Conservation (phyloP, 768 basidiomycete genomes). For the Pulveroboletus frians region DNA sequence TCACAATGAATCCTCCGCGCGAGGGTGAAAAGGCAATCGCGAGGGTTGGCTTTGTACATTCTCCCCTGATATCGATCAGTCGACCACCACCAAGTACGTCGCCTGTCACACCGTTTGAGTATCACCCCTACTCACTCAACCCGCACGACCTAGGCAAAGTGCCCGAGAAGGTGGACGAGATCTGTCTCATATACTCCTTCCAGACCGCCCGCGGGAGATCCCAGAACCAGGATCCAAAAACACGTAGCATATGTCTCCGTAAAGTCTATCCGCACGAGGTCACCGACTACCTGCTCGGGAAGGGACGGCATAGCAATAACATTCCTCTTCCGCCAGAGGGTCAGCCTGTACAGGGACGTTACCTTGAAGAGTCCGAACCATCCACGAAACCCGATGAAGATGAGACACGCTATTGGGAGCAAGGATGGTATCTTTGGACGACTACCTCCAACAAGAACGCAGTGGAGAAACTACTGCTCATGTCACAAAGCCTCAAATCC, state of each 20-base stretch:
- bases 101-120: background rate
- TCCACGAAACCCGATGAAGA: slow-evolving; percentile 27
- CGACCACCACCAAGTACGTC: slow-evolving; percentile 21
- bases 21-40: slow-evolving; percentile 10
- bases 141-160: slow-evolving; percentile 39
- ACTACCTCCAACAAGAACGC: slow-evolving; percentile 48
- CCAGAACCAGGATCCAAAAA: slow-evolving; percentile 46
- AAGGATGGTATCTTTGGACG: slow-evolving; percentile 74
- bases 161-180: slow-evolving; percentile 58
- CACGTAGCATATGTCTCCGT: slow-evolving; percentile 58
- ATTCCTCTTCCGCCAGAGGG: slow-evolving; percentile 67
- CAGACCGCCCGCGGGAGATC: slow-evolving; percentile 53
- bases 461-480: slow-evolving; percentile 52
- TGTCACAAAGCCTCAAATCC: slow-evolving; percentile 48
- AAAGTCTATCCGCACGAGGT: slow-evolving; percentile 66
- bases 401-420: slow-evolving; percentile 57
- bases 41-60: slow-evolving; percentile 21
- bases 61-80: slow-evolving; percentile 24
- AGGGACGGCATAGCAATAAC: slow-evolving; percentile 37
- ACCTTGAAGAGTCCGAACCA: slow-evolving; percentile 9
- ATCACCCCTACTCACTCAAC: background rate
- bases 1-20: slow-evolving; percentile 17
- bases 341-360: slow-evolving; percentile 37
- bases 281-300: slow-evolving; percentile 41
- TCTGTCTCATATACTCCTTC: slow-evolving; percentile 58